Evolutionary conservation across 2,329 filamentous ascomycete species (phyloP).

Genomic region (Arachnopeziza araneosa): DNA sequence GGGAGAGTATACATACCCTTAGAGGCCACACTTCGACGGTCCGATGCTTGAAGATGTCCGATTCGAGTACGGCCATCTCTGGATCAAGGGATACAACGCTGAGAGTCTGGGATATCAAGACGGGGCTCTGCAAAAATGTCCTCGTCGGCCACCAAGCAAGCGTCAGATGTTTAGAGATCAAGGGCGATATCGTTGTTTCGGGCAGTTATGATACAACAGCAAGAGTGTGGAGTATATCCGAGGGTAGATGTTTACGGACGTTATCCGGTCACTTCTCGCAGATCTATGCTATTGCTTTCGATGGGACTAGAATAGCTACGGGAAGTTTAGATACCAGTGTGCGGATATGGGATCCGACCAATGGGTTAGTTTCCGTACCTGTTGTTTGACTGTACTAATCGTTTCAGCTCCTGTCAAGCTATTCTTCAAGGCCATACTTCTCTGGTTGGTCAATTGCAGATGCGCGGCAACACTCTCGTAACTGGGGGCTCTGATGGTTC

Average conservation of each 20-base stretch:
- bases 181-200: conserved; percentile 94
- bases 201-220: conserved; percentile 97
- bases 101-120: conserved; percentile 88
- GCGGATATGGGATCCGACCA: conserved; percentile 88
- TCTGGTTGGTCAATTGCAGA: conserved; percentile 91
- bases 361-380: conserved; percentile 55
- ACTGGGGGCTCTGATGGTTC: conserved; percentile 95
- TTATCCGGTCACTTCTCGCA: conserved; percentile 95
- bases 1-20: conserved; percentile 71
- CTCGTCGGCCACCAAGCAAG: conserved; percentile 93
- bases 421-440: conserved; percentile 96
- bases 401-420: conserved; percentile 54
- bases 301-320: conserved; percentile 87
- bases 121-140: conserved; percentile 83
- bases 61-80: conserved; percentile 88
- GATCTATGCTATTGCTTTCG: conserved; percentile 97
- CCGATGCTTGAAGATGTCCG: conserved; percentile 95
- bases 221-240: conserved; percentile 95
- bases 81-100: conserved; percentile 93
- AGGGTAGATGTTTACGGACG: conserved; percentile 86
- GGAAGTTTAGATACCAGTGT: conserved; percentile 96
- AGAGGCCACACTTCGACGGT: conserved; percentile 96
- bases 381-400: conserved; percentile 28
- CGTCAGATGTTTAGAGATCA: conserved; percentile 90
- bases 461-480: conserved; percentile 89